Percentiles rank a stretch among this genome's conserved stretches.
phyloP scores from a whole-genome alignment of 2,329 filamentous ascomycete genomes.

The Colletotrichum horii region DNA sequence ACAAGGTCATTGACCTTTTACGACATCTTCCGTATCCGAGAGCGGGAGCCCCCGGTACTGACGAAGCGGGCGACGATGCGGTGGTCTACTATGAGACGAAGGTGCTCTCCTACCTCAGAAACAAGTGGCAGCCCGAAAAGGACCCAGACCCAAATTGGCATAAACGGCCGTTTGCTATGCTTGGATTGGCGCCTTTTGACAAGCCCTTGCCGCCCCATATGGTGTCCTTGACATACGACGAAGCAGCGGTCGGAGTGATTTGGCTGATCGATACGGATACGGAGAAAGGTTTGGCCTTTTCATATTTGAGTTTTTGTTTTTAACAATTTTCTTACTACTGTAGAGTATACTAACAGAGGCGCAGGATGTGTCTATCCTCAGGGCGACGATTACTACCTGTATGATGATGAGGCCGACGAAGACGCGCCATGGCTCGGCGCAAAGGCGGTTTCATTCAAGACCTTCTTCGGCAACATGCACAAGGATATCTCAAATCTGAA shows the following conservation, averaged over 20 bases:
- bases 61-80: not conserved
- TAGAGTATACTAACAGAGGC: not conserved
- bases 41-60: not conserved
- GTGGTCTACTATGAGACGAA: not conserved
- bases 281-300: not conserved
- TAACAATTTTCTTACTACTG: too few relatives aligned
- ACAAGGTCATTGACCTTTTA: slow-evolving; percentile 7
- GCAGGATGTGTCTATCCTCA: slow-evolving; percentile 8
- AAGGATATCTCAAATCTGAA: not conserved
- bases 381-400: not conserved
- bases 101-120: not conserved
- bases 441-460: not conserved
- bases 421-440: not conserved
- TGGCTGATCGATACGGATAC: slow-evolving; percentile 13
- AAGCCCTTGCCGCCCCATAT: not conserved
- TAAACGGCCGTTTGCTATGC: not conserved
- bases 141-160: not conserved
- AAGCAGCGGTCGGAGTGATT: not conserved
- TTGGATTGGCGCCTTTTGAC: slow-evolving; percentile 1
- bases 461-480: not conserved
- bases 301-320: too few relatives aligned
- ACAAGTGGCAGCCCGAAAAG: slow-evolving; percentile 1
- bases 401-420: not conserved
- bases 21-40: slow-evolving; percentile 5
- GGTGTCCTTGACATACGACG: not conserved